Percentiles rank a stretch among this genome's conserved stretches.
phyloP scores from a whole-genome alignment of 2,329 filamentous ascomycete species.

The Ophiocordyceps camponoti-floridani region DNA sequence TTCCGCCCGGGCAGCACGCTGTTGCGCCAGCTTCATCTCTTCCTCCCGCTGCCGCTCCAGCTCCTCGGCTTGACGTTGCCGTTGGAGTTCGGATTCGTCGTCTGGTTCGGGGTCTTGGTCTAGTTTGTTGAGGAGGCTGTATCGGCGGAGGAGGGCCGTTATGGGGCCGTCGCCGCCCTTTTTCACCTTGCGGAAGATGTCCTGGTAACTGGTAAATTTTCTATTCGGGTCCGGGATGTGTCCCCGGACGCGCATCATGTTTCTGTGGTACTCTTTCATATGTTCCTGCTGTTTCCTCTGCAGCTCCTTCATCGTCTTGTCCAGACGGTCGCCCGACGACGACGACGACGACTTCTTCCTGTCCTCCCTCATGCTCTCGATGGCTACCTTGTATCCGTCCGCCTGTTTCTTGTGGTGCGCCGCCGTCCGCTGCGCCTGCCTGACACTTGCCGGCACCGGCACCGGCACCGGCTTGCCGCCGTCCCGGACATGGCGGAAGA shows the following conservation, averaged over 20 bases:
- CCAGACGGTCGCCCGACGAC: background rate
- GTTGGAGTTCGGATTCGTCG: no score
- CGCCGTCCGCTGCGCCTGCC: constrained; percentile 10
- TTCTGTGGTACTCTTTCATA: constrained; percentile 6
- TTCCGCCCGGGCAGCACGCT: no score
- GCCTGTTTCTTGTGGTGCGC: constrained; percentile 13
- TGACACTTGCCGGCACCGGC: constrained; percentile 6
- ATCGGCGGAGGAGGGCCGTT: no score
- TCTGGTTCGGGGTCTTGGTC: no score
- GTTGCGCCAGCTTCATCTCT: no score
- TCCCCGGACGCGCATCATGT: constrained; percentile 6
- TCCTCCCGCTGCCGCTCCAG: no score
- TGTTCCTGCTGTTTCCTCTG: constrained; percentile 10
- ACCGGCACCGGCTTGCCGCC: constrained; percentile 5
- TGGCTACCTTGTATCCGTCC: constrained; percentile 8
- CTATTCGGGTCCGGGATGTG: constrained; percentile 5
- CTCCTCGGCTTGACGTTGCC: no score
- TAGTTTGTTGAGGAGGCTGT: no score
- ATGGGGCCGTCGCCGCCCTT: constrained; percentile 1
- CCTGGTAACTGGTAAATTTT: constrained; percentile 10
- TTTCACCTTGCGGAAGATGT: constrained; percentile 11
- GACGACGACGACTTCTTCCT: background rate
- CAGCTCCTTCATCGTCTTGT: constrained; percentile 6
- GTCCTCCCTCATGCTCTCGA: constrained; percentile 5
- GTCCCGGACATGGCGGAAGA: constrained; percentile 6